These are phyloP conservation scores for Boletus reticulatus DNA, from an alignment of 768 basidiomycete genomes.

Conservation along the genomic window DNA sequence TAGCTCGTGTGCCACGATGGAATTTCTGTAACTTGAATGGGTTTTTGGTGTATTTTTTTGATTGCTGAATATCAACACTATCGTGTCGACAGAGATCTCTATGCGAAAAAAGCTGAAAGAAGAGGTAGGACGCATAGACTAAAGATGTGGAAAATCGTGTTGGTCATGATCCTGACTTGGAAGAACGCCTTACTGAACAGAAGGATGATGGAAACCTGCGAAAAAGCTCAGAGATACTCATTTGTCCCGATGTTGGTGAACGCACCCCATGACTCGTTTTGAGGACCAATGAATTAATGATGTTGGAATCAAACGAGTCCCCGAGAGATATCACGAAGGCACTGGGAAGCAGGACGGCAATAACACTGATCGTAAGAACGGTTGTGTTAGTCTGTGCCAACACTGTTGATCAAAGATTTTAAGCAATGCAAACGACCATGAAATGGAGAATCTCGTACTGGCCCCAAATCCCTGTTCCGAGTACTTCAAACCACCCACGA, in stretches of 20 bases:
- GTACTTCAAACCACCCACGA: slow-evolving; percentile 74
- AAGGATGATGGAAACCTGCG: slow-evolving; percentile 70
- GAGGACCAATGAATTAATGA: slow-evolving; percentile 49
- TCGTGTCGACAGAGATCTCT: slow-evolving; percentile 60
- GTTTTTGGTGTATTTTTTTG: slow-evolving; percentile 41
- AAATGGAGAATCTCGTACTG: slow-evolving; percentile 41
- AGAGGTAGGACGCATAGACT: slow-evolving; percentile 75
- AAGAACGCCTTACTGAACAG: slow-evolving; percentile 56
- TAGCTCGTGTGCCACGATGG: slow-evolving; percentile 7
- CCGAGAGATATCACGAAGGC: slow-evolving; percentile 68
- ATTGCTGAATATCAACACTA: slow-evolving; percentile 38
- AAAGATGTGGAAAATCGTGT: background rate
- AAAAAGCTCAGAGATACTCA: slow-evolving; percentile 3
- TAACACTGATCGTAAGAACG: slow-evolving; percentile 71
- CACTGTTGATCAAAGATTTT: slow-evolving; percentile 36
- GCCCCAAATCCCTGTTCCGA: slow-evolving; percentile 77
- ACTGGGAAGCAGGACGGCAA: slow-evolving; percentile 73
- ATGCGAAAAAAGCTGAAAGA: slow-evolving; percentile 82
- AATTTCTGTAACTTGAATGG: slow-evolving; percentile 30
- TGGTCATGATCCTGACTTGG: background rate
- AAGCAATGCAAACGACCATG: background rate
- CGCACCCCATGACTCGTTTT: slow-evolving; percentile 76
- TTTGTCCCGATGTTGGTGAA: background rate
- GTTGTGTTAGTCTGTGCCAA: slow-evolving; percentile 74
- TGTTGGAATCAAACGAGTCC: background rate